Conservation (phyloP, 2,329 filamentous ascomycete genomes). For the Fusarium miscanthi region DNA sequence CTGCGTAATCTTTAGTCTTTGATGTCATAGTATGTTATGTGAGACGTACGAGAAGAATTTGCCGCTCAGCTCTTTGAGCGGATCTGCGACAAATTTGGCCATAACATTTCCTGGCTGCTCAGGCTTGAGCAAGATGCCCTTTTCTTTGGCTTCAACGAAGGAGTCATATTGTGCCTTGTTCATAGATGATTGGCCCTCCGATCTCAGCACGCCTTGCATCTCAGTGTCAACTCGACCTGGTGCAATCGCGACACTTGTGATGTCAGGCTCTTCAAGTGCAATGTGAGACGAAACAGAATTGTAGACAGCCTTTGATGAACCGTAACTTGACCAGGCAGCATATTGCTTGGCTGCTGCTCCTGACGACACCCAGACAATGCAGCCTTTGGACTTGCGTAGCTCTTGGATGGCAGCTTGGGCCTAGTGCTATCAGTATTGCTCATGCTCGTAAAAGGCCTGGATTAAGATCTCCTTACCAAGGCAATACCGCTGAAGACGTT, state of each 20-base stretch:
- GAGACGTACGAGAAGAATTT: constrained; percentile 74
- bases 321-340: constrained; percentile 82
- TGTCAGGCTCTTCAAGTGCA: constrained; percentile 78
- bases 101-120: constrained; percentile 90
- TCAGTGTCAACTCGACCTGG: constrained; percentile 89
- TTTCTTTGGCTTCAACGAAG: constrained; percentile 76
- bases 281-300: constrained; percentile 83
- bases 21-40: not conserved
- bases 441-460: not conserved
- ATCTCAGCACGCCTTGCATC: constrained; percentile 87
- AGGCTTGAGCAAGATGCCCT: constrained; percentile 79
- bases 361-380: constrained; percentile 82
- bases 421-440: constrained; percentile 55
- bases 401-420: constrained; percentile 76
- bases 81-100: constrained; percentile 77
- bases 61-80: constrained; percentile 76
- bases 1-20: constrained; percentile 44
- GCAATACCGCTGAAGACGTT: constrained; percentile 89
- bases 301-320: constrained; percentile 83
- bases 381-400: constrained; percentile 75
- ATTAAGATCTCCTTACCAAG: constrained; percentile 66
- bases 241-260: constrained; percentile 77
- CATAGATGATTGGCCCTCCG: constrained; percentile 65
- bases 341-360: constrained; percentile 78
- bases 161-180: constrained; percentile 67